Percentiles rank a stretch among this genome's conserved stretches.
These are phyloP conservation scores for Acanthamoeba lugdunensis DNA, from an alignment of 208 protist genomes.

Conservation along the genomic window DNA sequence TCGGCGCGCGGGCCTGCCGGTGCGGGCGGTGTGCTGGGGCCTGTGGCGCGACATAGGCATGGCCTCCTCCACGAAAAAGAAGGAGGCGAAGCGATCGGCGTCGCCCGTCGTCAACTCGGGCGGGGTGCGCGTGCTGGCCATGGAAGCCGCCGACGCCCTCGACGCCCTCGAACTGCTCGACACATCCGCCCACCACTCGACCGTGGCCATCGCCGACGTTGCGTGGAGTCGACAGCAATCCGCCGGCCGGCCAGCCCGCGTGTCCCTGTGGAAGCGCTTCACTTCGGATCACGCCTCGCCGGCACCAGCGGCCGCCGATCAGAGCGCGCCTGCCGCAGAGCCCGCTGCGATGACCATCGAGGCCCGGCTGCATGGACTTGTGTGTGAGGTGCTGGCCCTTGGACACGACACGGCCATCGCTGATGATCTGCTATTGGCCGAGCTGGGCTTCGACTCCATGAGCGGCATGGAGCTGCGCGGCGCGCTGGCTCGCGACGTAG, in stretches of 20 bases:
- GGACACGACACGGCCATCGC: not conserved
- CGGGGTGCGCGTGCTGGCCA: conserved; percentile 37
- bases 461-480: conserved; percentile 60
- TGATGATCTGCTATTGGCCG: conserved; percentile 36
- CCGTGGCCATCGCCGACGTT: conserved; percentile 18
- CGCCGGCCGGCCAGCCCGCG: not conserved
- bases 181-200: not conserved
- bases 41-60: conserved; percentile 81
- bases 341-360: not conserved
- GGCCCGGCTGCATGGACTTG: not conserved
- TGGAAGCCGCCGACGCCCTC: conserved; percentile 9
- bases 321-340: too few relatives aligned
- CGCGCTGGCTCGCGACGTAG: not conserved
- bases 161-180: conserved; percentile 13
- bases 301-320: not conserved
- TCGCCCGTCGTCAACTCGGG: not conserved
- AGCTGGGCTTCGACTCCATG: conserved; percentile 59
- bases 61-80: not conserved
- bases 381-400: conserved; percentile 51
- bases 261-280: conserved; percentile 37
- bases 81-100: not conserved
- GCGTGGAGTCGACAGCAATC: not conserved
- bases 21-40: conserved; percentile 78
- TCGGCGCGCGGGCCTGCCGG: conserved; percentile 73
- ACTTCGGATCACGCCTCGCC: not conserved